Evolutionary conservation across 352 stramenopile genomes (phyloP), one percentile per base, ranked within the genome.

Genomic region (Globisporangium lucens): DNA sequence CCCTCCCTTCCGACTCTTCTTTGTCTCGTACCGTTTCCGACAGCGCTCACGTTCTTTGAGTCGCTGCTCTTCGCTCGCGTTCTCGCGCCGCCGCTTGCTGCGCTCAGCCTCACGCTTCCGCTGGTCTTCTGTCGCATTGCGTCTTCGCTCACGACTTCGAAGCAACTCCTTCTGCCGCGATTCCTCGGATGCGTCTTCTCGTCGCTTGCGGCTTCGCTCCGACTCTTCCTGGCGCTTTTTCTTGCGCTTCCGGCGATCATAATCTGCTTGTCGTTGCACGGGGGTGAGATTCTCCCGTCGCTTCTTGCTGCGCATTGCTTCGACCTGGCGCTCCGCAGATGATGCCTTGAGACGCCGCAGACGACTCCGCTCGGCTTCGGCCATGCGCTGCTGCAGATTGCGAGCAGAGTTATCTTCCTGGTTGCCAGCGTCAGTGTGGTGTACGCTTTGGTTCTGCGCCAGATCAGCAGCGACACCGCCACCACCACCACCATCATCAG

Each of bases 61-160:
- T 35, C 78, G 78, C 51, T 93, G 85, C 17, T 85, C 79, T 29
- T 93, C 79, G 1, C 82, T 87, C 2, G 82, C 81, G 56, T 86
- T 87, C 29, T 87, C 70, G 2, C 85, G 77, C 24, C 85, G 76
- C 38, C 70, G 65, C 12, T 80, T 78, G 66, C 82, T 91, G 0
- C 85, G 73, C 55, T 88, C 70, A 0, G 85, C 85, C 53, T 93
- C 85, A n/a, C 79, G 72, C 57, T 79, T 61, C 6, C 81, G 77
- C 65, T 93, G 85, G 43, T 89, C 80, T 24, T 90, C 81, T 0
- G 85, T 88, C 0, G 85, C 85, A 38, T 89, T 85, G 1, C 77
- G 76, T 8, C 85, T 73, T n/a, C 85, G 70, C 33, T 90, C 78
- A 9, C 85, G 75, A 6, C 77, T 89, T 2, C 85, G 79, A n/a